Evolutionary conservation across 345 rosid species (phyloP), one percentile per base, ranked within the genome.

Genomic region (Trapa bicornis): DNA sequence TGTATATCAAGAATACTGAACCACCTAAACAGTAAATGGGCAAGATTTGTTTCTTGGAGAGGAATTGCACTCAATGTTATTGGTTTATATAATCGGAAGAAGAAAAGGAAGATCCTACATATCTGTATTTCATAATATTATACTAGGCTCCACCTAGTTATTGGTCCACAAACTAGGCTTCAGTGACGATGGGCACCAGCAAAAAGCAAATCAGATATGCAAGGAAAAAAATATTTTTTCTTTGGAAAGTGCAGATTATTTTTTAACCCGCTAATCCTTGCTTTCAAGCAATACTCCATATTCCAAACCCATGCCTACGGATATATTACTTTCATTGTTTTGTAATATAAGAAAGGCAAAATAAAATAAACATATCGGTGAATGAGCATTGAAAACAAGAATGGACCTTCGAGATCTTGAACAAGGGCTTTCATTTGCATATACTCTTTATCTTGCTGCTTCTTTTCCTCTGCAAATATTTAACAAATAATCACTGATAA

Each of bases 341-440:
- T 2, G 61, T 32, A 57, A 57, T 9, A 57, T 22, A 57, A 22
- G 61, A 22, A n/a, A 32, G 9, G 5, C 11, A 4, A 57, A 4
- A 32, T 13, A 10, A 22, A 57, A 6, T 7, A 57, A 45, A 58
- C 63, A 32, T 6, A 58, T 58, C 3, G 3, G 8, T 29, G 0
- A 8, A 11, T 58, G 35, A 58, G 35, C 63, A 32, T 58, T 11
- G 65, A 58, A 41, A 71, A 67, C 13, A 68, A 76, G 37, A 65
- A 75, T 84, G 36, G 79, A 91, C 99, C 82, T 84, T 85, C 85
- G 73, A 83, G 84, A 45, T 83, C 81, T 56, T 85, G 83, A 73
- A 91, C 74, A 70, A 79, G 96, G 69, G 84, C 80, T 78, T 82
- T 89, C 53, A 87, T 82, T 77, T 89, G 86, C 43, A 69, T 78